A percentile compares a stretch with the other conserved stretches of the same genome.
Evolutionary conservation across 805 yeast species (phyloP).

Genomic region (Spencermartinsiella europaea): DNA sequence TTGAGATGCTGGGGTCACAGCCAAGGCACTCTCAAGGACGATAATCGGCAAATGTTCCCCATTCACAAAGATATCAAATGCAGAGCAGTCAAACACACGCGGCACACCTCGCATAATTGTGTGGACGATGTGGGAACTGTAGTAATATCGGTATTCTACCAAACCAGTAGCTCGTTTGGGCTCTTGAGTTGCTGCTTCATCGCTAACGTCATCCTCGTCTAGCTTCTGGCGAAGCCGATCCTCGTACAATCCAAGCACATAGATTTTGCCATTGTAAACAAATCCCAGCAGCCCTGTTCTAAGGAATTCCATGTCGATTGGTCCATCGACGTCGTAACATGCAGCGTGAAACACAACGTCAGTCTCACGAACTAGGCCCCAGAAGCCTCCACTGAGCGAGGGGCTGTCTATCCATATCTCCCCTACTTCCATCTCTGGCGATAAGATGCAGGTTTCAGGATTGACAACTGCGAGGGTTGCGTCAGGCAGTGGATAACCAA

Average conservation of each 20-base stretch:
- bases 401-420: constrained; percentile 98
- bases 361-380: constrained; percentile 65
- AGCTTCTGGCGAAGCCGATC: constrained; percentile 76
- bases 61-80: constrained; percentile 76
- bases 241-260: constrained; percentile 83
- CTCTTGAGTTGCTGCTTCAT: constrained; percentile 1
- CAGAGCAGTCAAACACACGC: constrained; percentile 82
- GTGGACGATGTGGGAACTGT: constrained; percentile 79
- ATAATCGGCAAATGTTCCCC: constrained; percentile 81
- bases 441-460: constrained; percentile 78
- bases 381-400: constrained; percentile 83
- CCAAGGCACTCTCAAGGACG: constrained; percentile 68
- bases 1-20: constrained; percentile 36
- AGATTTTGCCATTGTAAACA: constrained; percentile 78
- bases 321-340: constrained; percentile 67
- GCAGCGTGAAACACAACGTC: constrained; percentile 75
- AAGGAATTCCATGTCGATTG: constrained; percentile 69
- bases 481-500: constrained; percentile 93
- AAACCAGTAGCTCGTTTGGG: constrained; percentile 18
- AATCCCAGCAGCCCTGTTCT: constrained; percentile 92
- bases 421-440: constrained; percentile 76
- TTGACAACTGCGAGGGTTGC: constrained; percentile 90
- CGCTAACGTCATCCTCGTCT: not conserved
- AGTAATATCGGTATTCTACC: constrained; percentile 53
- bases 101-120: constrained; percentile 78